A percentile compares a stretch with the other conserved stretches of the same genome.
Conservation (phyloP, 2,329 filamentous ascomycete genomes). For the Madurella mycetomatis region DNA sequence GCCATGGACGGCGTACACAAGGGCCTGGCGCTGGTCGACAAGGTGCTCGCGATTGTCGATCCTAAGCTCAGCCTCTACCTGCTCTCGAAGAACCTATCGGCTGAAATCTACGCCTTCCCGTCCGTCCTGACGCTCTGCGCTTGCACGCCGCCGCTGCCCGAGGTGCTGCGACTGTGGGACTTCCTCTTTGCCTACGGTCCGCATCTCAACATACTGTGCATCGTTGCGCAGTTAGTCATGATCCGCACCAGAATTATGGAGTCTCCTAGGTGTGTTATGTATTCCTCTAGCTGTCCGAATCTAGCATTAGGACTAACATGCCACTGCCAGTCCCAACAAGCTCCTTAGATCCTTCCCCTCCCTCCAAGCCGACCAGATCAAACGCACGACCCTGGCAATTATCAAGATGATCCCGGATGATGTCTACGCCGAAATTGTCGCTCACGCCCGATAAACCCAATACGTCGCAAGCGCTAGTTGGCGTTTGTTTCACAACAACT, state of each 20-base stretch:
- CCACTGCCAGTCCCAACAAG: slow-evolving; percentile 70
- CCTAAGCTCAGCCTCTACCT: slow-evolving; percentile 81
- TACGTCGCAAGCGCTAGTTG: not conserved
- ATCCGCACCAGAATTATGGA: slow-evolving; percentile 79
- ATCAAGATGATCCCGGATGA: slow-evolving; percentile 87
- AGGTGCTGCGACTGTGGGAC: slow-evolving; percentile 92
- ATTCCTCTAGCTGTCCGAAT: not conserved
- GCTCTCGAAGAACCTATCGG: slow-evolving; percentile 79
- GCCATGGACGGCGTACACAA: slow-evolving; percentile 97
- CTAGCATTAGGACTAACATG: slow-evolving; percentile 26
- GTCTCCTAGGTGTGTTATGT: slow-evolving; percentile 65
- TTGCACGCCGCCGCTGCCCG: slow-evolving; percentile 89
- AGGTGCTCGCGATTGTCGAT: slow-evolving; percentile 86
- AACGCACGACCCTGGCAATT: slow-evolving; percentile 77
- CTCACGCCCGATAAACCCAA: slow-evolving; percentile 58
- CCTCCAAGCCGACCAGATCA: slow-evolving; percentile 77
- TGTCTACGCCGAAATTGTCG: slow-evolving; percentile 83
- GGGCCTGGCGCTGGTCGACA: slow-evolving; percentile 85
- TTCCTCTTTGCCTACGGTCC: slow-evolving; percentile 95
- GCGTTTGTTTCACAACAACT: not conserved
- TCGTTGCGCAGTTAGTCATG: slow-evolving; percentile 88
- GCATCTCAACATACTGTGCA: slow-evolving; percentile 92
- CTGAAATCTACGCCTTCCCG: slow-evolving; percentile 94
- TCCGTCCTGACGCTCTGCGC: slow-evolving; percentile 92
- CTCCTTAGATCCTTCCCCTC: slow-evolving; percentile 83